Evolutionary conservation across 139 green algal genomes (phyloP).

Genomic region (Chlamydomonas incerta): DNA sequence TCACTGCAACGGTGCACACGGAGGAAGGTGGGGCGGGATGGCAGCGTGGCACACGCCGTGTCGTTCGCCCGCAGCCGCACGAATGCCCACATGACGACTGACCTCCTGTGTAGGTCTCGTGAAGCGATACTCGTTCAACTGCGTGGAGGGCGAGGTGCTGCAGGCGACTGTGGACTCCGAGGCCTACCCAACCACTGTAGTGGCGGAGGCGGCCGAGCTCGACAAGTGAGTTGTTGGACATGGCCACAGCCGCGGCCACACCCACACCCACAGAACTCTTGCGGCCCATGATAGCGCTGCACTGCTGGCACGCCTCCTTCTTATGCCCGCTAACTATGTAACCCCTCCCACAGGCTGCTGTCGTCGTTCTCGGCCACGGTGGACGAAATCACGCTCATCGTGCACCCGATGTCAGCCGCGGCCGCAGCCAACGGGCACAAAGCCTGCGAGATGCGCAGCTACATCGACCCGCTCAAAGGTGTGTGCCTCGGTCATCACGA

Average conservation of each 20-base stretch:
- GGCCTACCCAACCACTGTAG: slow-evolving; percentile 63
- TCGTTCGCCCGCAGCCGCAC: too few relatives aligned
- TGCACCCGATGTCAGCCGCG: slow-evolving; percentile 51
- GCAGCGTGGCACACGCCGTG: too few relatives aligned
- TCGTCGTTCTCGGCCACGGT: slow-evolving; percentile 75
- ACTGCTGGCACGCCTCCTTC: too few relatives aligned
- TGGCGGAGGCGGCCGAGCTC: slow-evolving; percentile 70
- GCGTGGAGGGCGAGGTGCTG: slow-evolving; percentile 71
- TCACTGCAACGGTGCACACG: slow-evolving; percentile 62
- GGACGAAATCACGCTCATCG: slow-evolving; percentile 82
- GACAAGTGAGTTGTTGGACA: slow-evolving; percentile 64
- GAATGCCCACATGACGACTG: too few relatives aligned
- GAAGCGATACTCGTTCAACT: slow-evolving; percentile 75
- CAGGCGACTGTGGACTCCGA: slow-evolving; percentile 76
- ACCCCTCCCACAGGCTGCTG: slow-evolving; percentile 62
- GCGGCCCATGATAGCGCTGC: too few relatives aligned
- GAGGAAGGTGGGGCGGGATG: slow-evolving; percentile 76
- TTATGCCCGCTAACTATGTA: too few relatives aligned
- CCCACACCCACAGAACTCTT: too few relatives aligned
- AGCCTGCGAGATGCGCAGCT: slow-evolving; percentile 69
- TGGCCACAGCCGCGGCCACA: too few relatives aligned
- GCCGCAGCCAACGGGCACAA: slow-evolving; percentile 3
- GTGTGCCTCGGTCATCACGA: too few relatives aligned
- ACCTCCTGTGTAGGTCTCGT: slow-evolving; percentile 76
- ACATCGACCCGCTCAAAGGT: slow-evolving; percentile 76